A percentile compares a stretch with the other conserved stretches of the same genome.
phyloP scores from a whole-genome alignment of 345 rosid genomes.

The Boechera retrofracta region DNA sequence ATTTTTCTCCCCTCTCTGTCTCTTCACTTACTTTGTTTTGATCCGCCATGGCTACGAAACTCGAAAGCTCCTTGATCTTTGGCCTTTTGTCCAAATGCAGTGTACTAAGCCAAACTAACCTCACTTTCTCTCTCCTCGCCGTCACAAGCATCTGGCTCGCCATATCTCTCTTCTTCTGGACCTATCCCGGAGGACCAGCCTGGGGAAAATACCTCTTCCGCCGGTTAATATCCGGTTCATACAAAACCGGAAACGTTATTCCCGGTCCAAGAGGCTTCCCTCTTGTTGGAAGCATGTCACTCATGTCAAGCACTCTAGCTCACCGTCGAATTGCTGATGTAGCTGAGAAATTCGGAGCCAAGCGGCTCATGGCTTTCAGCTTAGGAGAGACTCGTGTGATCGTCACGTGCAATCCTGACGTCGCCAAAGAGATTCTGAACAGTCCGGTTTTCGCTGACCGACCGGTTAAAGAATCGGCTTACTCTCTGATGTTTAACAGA shows the following conservation, averaged over 20 bases:
- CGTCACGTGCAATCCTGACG: slow-evolving; percentile 70
- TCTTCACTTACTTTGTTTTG: slow-evolving; percentile 23
- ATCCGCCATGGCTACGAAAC: slow-evolving; percentile 53
- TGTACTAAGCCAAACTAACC: slow-evolving; percentile 49
- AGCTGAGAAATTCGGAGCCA: slow-evolving; percentile 53
- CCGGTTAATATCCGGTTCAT: slow-evolving; percentile 22
- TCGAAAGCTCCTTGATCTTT: slow-evolving; percentile 54
- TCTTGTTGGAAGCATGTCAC: slow-evolving; percentile 65
- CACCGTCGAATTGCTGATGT: slow-evolving; percentile 61
- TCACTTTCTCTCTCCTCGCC: slow-evolving; percentile 53
- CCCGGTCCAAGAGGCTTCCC: slow-evolving; percentile 84
- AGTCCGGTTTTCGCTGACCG: slow-evolving; percentile 75
- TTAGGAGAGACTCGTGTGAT: slow-evolving; percentile 69
- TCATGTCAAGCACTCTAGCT: slow-evolving; percentile 62
- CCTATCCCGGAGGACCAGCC: slow-evolving; percentile 74
- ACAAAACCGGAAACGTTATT: slow-evolving; percentile 45
- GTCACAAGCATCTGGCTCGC: slow-evolving; percentile 45
- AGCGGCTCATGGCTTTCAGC: slow-evolving; percentile 74
- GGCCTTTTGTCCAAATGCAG: slow-evolving; percentile 68
- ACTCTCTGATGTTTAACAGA: slow-evolving; percentile 71
- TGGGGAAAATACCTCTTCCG: slow-evolving; percentile 59
- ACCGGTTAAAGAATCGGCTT: slow-evolving; percentile 77
- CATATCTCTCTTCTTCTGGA: slow-evolving; percentile 59
- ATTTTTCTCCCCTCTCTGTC: neutral
- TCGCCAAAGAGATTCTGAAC: slow-evolving; percentile 69